A percentile compares a stretch with the other conserved stretches of the same genome.
Evolutionary conservation across 306 rosid genomes (phyloP).

Genomic region (Oemleria cerasiformis): DNA sequence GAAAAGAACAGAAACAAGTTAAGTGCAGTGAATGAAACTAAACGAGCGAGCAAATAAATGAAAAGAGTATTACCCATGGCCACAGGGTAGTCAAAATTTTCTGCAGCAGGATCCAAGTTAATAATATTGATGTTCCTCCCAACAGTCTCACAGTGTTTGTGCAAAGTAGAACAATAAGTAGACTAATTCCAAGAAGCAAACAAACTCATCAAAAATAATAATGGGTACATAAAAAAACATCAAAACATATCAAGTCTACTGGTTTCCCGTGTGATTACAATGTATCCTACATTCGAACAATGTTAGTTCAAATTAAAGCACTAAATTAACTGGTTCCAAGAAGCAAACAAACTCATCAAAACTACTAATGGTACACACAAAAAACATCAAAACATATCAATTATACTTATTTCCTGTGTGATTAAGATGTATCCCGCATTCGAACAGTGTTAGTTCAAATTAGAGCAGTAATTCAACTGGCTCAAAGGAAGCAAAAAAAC

Average conservation of each 20-base stretch:
- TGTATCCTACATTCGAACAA: neutral
- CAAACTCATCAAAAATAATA: slow-evolving; percentile 7
- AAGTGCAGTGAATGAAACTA: neutral
- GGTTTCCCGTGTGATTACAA: neutral
- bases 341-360: neutral
- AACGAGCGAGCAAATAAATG: neutral
- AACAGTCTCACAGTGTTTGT: slow-evolving; percentile 50
- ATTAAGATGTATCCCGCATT: slow-evolving; percentile 15
- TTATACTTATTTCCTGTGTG: no score
- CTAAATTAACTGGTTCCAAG: neutral
- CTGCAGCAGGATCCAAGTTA: slow-evolving; percentile 97
- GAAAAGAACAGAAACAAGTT: neutral
- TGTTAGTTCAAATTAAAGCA: neutral
- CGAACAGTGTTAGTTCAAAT: slow-evolving; percentile 61
- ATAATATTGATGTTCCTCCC: slow-evolving; percentile 54
- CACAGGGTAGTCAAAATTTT: slow-evolving; percentile 90
- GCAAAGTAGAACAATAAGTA: slow-evolving; percentile 83
- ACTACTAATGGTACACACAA: neutral
- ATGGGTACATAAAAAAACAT: neutral
- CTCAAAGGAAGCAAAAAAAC: slow-evolving; percentile 15
- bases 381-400: no score
- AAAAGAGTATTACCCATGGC: slow-evolving; percentile 55
- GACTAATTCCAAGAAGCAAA: slow-evolving; percentile 42
- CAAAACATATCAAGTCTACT: neutral
- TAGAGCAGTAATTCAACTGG: slow-evolving; percentile 82